These are phyloP conservation scores for Mycena rebaudengoi DNA, from an alignment of 768 basidiomycete genomes.

Conservation along the genomic window DNA sequence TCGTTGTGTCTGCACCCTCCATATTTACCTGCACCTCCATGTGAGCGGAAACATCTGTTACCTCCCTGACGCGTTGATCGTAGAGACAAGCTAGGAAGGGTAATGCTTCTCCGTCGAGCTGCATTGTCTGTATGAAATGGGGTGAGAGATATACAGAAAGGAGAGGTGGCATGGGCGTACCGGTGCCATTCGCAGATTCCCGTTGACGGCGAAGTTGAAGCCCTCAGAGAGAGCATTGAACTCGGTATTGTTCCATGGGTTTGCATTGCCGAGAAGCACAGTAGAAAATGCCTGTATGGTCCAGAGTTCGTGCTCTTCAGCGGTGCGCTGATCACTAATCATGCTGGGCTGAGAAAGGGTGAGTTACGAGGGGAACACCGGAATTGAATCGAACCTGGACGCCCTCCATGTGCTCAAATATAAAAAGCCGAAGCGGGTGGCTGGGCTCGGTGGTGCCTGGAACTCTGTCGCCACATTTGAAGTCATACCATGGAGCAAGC, in stretches of 20 bases:
- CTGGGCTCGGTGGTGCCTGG: background rate
- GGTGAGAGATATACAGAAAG: background rate
- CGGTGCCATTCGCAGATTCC: background rate
- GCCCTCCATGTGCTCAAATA: background rate
- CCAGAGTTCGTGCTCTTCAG: background rate
- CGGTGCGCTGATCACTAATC: background rate
- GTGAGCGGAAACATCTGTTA: background rate
- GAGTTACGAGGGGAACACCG: background rate
- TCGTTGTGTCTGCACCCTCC: background rate
- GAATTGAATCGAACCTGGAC: background rate
- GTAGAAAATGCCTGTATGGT: background rate
- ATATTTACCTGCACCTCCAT: background rate
- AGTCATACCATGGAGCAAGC: background rate
- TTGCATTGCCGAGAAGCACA: background rate
- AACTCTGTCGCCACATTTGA: background rate
- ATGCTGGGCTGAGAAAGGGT: background rate
- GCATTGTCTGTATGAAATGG: background rate
- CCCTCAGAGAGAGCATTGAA: background rate
- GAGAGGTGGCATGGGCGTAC: background rate
- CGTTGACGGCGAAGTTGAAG: background rate
- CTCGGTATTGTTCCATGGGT: background rate
- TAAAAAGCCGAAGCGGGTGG: background rate
- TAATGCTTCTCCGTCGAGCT: background rate
- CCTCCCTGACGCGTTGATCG: background rate
- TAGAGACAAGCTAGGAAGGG: background rate